Percentiles rank a stretch among this genome's conserved stretches.
These are phyloP conservation scores for Fusarium multiceps DNA, from an alignment of 2,329 filamentous ascomycete species.

Conservation along the genomic window DNA sequence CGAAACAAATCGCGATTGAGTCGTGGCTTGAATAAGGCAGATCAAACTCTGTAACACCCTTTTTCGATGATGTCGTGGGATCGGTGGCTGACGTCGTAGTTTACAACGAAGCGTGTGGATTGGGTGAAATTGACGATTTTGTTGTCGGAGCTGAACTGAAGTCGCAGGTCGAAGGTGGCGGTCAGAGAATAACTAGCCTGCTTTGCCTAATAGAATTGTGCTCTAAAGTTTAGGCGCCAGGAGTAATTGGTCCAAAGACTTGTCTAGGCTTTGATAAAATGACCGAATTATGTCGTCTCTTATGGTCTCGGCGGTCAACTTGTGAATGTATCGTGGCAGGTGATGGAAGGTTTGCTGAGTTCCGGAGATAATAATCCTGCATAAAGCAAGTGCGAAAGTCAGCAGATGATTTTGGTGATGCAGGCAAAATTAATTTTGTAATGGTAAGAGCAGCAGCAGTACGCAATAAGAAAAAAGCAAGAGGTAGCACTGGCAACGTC, in stretches of 20 bases:
- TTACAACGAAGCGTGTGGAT: conserved; percentile 8
- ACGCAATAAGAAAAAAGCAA: conserved; percentile 12
- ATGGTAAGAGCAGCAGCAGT: conserved; percentile 12
- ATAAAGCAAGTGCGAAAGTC: conserved; percentile 7
- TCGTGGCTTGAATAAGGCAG: conserved; percentile 18
- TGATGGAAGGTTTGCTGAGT: conserved; percentile 6
- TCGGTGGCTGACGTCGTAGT: conserved; percentile 20
- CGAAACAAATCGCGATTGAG: conserved; percentile 19
- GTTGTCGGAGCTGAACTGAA: conserved; percentile 8
- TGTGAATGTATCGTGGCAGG: conserved; percentile 16
- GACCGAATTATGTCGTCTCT: neutral
- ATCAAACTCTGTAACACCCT: conserved; percentile 2
- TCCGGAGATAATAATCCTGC: conserved; percentile 20
- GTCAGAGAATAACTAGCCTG: conserved; percentile 32
- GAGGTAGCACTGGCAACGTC: conserved; percentile 26
- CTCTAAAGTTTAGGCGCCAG: neutral
- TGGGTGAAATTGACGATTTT: conserved; percentile 14
- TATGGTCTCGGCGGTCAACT: neutral
- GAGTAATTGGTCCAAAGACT: neutral
- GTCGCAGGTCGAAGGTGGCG: conserved; percentile 28
- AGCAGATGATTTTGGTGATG: conserved; percentile 11
- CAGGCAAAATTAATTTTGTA: conserved; percentile 10
- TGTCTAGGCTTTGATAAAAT: neutral
- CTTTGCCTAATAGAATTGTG: neutral
- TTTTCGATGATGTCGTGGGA: conserved; percentile 8